Conservation (phyloP, 106 monocot genomes). For the Dendrobium huoshanense region DNA sequence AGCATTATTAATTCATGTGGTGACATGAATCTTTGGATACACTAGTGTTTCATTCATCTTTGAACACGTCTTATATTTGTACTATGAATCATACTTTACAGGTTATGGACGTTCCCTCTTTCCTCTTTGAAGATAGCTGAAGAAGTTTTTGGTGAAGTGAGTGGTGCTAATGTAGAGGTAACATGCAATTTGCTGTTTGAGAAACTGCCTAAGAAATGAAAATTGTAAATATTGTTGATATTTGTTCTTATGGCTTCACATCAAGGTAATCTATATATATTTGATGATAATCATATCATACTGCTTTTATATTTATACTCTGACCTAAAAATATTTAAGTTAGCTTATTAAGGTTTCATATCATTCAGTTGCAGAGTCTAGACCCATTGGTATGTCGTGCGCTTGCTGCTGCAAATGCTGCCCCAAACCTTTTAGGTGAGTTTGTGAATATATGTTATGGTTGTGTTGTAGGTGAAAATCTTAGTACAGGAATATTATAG, state of each 20-base stretch:
- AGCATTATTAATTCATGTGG: neutral
- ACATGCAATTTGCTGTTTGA: neutral
- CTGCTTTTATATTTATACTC: neutral
- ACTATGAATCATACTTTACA: constrained; percentile 10
- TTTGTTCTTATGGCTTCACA: neutral
- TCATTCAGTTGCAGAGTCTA: constrained; percentile 52
- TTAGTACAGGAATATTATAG: neutral
- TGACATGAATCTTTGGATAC: constrained; percentile 6
- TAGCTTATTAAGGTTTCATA: constrained; percentile 7
- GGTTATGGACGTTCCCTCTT: constrained; percentile 84
- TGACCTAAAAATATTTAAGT: neutral
- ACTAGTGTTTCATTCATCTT: neutral
- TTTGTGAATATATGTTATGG: neutral
- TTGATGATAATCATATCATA: neutral
- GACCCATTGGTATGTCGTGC: constrained; percentile 74
- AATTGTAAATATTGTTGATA: neutral
- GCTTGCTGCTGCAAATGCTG: constrained; percentile 42
- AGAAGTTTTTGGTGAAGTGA: constrained; percentile 52
- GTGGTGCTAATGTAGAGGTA: constrained; percentile 63
- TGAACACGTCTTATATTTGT: neutral
- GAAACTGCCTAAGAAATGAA: neutral
- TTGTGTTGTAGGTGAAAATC: neutral
- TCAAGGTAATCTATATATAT: neutral
- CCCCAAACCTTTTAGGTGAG: constrained; percentile 66
- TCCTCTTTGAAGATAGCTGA: constrained; percentile 63